Evolutionary conservation across 805 yeast species (phyloP), one percentile per base, ranked within the genome.

Genomic region (Metschnikowia peoriensis): DNA sequence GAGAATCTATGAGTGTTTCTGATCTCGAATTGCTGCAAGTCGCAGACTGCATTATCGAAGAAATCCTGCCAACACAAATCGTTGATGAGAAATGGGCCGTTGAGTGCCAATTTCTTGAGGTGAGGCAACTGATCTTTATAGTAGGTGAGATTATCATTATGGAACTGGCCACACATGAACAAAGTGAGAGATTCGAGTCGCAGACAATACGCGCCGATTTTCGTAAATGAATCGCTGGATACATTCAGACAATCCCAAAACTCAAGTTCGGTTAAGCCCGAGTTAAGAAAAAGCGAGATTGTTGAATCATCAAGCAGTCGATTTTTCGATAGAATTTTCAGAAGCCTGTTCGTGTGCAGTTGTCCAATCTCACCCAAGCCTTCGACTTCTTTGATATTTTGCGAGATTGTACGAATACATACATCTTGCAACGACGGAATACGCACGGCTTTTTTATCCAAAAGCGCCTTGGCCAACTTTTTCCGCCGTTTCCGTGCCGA

Each of bases 201-300:
- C 0, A 97, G 97, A 59, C 97, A 89, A 65, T 72, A 86, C 0
- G 96, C 76, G 0, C 92, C 91, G 38, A 94, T 82, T 57, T 83
- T 77, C 60, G 81, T 79, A 55, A 85, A 78, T 0, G 94, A 80
- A 54, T 81, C 86, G 40, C 79, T 77, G 27, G 83, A 81, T 15
- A 94, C 76, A 46, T 83, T 84, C 0, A 97, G 90, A 66, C 99
- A 94, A 69, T 94, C 99, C 91, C 96, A 89, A 56, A 94, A 83
- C 56, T 88, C 88, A 29, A 94, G 69, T 4, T 70, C 66, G 50
- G 69, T 79, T 46, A 83, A 65, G 14, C 78, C 75, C 0, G 89
- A 79, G 44, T 83, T 82, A 48, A 94, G 70, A 63, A 94, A 93
- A 45, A 94, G 73, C 44, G 84, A 72, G 65, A 92, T 67, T 0